Evolutionary conservation across 1,284 basidiomycete genomes (phyloP), one percentile per base, ranked within the genome.

Genomic region (Schizophyllum commune): DNA sequence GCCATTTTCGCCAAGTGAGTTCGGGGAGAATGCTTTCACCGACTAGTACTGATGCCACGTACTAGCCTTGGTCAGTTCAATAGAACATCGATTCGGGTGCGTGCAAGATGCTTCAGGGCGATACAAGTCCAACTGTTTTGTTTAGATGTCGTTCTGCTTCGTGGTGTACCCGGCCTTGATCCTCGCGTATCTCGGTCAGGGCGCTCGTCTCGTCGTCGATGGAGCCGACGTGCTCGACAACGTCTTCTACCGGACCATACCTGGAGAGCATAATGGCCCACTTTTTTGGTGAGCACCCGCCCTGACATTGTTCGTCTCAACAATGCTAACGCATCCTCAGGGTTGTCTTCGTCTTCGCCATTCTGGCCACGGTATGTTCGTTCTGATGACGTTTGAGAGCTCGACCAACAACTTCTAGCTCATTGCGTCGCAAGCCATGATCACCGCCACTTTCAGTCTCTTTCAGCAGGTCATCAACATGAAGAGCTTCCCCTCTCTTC

Each of bases 161-260:
- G 74, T 84, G 58, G 82, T 84, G 0, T 88, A 85, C 66, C 87
- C 87, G 1, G 77, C 80, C 7, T 74, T 90, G n/a, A 62, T 85
- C 1, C 73, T 89, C 0, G 83, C 84, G 3, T 88, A 88, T 66
- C 79, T 88, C 27, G 88, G 87, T 1, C 87, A 90, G 72, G 87
- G 87, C 13, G 83, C 87, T 11, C 74, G 79, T 3, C 71, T 89
- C 32, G 82, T 88, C 59, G 62, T 65, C 0, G 77, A 83, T 60
- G 80, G 81, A 4, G 76, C 78, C 9, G 64, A 58, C 0, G 79
- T 86, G 9, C 66, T 88, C 4, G 27, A 64, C 0, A 85, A 86
- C 63, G 71, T 88, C 0, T 89, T 89, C 69, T 89, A 88, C 69
- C 72, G 75, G 4, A 79, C 82, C 2, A 88, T 89, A 55, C 86